Conservation (phyloP, 2,329 filamentous ascomycete genomes). For the Penicillium sp. region DNA sequence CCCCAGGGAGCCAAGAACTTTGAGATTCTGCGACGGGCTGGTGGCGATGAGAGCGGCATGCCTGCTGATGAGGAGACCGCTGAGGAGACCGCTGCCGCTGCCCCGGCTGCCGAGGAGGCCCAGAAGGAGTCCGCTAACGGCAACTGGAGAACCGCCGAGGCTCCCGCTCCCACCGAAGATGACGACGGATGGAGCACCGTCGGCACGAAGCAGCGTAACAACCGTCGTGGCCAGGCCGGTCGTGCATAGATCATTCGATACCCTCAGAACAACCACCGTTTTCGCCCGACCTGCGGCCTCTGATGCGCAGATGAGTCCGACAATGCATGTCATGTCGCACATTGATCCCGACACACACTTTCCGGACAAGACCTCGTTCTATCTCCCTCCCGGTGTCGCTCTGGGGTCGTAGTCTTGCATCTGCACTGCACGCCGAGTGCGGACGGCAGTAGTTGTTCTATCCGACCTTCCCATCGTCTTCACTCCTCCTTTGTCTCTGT, state of each 20-base stretch:
- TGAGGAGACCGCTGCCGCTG: slow-evolving; percentile 46
- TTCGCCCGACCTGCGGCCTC: slow-evolving; percentile 9
- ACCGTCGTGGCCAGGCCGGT: slow-evolving; percentile 42
- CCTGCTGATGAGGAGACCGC: slow-evolving; percentile 50
- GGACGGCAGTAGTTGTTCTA: slow-evolving; percentile 16
- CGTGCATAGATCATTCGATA: slow-evolving; percentile 42
- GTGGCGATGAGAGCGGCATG: slow-evolving; percentile 49
- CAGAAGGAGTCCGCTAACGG: slow-evolving; percentile 53
- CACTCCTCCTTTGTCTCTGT: slow-evolving; percentile 21
- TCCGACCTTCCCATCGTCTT: slow-evolving; percentile 20
- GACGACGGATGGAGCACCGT: slow-evolving; percentile 52
- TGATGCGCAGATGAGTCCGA: slow-evolving; percentile 9
- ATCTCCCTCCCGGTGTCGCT: neutral
- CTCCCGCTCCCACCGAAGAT: slow-evolving; percentile 30
- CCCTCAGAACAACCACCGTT: slow-evolving; percentile 24
- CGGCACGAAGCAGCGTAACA: slow-evolving; percentile 44
- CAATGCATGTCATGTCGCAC: neutral
- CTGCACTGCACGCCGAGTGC: slow-evolving; percentile 7
- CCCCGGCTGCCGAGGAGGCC: slow-evolving; percentile 48
- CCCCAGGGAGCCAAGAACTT: slow-evolving; percentile 50
- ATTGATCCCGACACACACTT: neutral
- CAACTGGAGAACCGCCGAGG: slow-evolving; percentile 40
- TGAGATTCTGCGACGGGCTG: slow-evolving; percentile 55
- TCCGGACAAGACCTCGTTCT: neutral
- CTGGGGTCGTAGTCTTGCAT: slow-evolving; percentile 13